Conservation (phyloP, 345 rosid genomes). For the Xanthoceras sorbifolium region DNA sequence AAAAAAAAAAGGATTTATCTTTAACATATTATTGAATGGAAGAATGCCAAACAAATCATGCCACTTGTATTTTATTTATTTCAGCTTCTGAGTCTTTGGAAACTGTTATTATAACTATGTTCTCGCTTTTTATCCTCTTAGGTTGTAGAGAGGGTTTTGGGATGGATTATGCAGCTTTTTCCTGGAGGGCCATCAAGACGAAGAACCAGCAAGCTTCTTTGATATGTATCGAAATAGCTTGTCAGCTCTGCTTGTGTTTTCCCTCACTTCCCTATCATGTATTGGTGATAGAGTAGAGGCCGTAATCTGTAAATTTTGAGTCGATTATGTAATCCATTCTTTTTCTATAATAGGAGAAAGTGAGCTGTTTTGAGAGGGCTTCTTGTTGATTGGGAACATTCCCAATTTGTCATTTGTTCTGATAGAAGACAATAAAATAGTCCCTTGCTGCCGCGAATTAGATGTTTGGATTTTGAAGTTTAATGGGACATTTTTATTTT, state of each 20-base stretch:
- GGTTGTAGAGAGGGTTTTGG: constrained; percentile 99
- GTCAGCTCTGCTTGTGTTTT: constrained; percentile 14
- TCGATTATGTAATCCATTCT: constrained; percentile 37
- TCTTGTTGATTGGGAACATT: constrained; percentile 22
- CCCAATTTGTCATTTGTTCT: constrained; percentile 23
- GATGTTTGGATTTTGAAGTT: constrained; percentile 15
- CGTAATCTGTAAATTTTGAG: constrained; percentile 45
- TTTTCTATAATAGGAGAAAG: constrained; percentile 33
- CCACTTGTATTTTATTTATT: background rate
- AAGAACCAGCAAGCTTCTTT: constrained; percentile 87
- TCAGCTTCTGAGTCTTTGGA: background rate
- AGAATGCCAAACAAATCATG: background rate
- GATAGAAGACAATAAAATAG: constrained; percentile 26
- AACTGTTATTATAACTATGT: background rate
- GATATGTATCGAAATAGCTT: constrained; percentile 25
- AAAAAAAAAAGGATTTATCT: background rate
- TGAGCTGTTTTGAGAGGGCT: constrained; percentile 14
- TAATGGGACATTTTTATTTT: constrained; percentile 10
- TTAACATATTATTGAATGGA: background rate
- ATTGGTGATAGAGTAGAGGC: constrained; percentile 30
- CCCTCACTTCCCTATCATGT: constrained; percentile 13
- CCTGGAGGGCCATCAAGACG: constrained; percentile 91
- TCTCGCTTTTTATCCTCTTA: constrained; percentile 21
- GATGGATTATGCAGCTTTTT: constrained; percentile 98
- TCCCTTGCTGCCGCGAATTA: constrained; percentile 14